Conservation (phyloP, 2,329 filamentous ascomycete genomes). For the Arthrobotrys conoides region DNA sequence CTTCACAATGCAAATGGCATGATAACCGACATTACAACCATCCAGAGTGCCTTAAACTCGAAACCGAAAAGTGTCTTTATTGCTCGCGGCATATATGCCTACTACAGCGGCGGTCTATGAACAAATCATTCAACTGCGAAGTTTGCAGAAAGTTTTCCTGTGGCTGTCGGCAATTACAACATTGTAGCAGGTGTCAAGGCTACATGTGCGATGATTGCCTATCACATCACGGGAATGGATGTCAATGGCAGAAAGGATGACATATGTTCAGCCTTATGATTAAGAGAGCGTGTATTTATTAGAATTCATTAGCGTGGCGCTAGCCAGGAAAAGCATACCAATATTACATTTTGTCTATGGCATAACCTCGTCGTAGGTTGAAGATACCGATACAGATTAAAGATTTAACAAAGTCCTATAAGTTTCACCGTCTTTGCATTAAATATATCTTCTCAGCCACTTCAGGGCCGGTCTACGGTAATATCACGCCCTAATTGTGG, state of each 20-base stretch:
- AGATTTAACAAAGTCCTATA: not conserved
- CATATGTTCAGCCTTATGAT: not conserved
- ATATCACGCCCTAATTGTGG: not conserved
- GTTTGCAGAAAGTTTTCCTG: conserved; percentile 52
- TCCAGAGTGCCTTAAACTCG: conserved; percentile 27
- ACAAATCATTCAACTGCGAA: conserved; percentile 49
- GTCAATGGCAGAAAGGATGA: conserved; percentile 54
- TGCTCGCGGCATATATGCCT: conserved; percentile 42
- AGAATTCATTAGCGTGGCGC: conserved; percentile 27
- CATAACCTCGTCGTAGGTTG: not conserved
- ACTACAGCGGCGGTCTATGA: conserved; percentile 36
- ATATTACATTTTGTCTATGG: not conserved
- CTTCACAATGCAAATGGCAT: conserved; percentile 56
- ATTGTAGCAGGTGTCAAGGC: conserved; percentile 43
- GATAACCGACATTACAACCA: conserved; percentile 55
- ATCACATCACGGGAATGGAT: conserved; percentile 39
- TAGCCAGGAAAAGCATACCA: not conserved
- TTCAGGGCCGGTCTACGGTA: not conserved
- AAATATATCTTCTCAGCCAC: too few relatives aligned
- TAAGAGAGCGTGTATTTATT: conserved; percentile 4
- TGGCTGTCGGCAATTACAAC: conserved; percentile 37
- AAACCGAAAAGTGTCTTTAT: conserved; percentile 44
- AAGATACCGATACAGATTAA: not conserved
- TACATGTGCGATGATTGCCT: conserved; percentile 56
- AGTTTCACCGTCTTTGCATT: too few relatives aligned